Evolutionary conservation across 2,329 filamentous ascomycete genomes (phyloP), one percentile per base, ranked within the genome.

Genomic region (Herpotrichia juniperi): DNA sequence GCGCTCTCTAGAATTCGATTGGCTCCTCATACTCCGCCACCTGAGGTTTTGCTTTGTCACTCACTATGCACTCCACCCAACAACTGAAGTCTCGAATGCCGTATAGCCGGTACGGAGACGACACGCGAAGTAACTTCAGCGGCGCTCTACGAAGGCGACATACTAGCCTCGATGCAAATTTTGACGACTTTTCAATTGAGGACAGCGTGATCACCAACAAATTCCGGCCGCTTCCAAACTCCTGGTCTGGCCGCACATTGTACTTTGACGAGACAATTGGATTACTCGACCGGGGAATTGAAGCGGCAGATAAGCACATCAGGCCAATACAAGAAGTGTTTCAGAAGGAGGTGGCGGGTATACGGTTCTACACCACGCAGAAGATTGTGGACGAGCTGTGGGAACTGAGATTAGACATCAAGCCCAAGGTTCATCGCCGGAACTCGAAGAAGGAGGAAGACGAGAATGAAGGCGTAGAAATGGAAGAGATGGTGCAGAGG

Each of bases 251-350:
- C 11, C 25, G 40, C 26, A 12, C 25, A 14, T 17, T 48, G 34
- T 48, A 17, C 46, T 51, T 51, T 24, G 48, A 51, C 25, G 48
- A 46, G 25, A 42, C 42, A n/a, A 51, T 51, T 24, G 19, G 22
- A 11, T 28, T 39, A 26, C 19, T 51, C 17, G 14, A 25, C 26
- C 9, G 17, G 4, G 32, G 42, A 4, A n/a, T 51, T 16, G 25
- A 17, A 6, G 48, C 16, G 25, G 48, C 42, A 11, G 12, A 37
- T 3, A 16, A 25, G 11, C n/a, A 31, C 10, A 30, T 51, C 34
- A 14, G 12, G 14, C 22, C 19, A n/a, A 12, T 51, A 4, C 30
- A 46, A 12, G 42, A 31, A 22, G 25, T 12, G 2, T 51, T 51
- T 24, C 16, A 51, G 19, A 32, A 40, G 14, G 48, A 46, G 30